These are phyloP conservation scores for Claviceps arundinis DNA, from an alignment of 2,329 filamentous ascomycete species.

Conservation along the genomic window DNA sequence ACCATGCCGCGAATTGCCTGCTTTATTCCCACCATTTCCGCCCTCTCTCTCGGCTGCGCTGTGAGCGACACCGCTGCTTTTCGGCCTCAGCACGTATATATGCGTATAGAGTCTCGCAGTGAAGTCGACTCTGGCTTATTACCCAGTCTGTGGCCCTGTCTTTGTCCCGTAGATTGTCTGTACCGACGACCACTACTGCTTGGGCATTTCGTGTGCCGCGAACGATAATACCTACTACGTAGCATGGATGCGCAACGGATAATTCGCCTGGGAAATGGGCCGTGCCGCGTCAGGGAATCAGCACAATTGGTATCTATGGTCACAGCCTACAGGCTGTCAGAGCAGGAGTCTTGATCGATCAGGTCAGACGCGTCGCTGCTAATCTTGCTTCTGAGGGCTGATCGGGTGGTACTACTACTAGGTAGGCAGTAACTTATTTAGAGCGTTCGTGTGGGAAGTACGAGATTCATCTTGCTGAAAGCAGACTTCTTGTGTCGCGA, in stretches of 20 bases:
- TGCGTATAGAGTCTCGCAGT: too few species aligned
- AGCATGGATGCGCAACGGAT: too few species aligned
- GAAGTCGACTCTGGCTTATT: too few species aligned
- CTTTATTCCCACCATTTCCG: background rate
- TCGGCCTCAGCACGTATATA: background rate
- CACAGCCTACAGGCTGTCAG: background rate
- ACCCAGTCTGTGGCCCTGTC: too few species aligned
- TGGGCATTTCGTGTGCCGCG: background rate
- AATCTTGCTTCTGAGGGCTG: background rate
- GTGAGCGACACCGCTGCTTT: conserved; percentile 1
- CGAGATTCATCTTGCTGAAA: background rate
- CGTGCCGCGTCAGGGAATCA: background rate
- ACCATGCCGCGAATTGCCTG: background rate
- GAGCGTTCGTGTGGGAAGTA: too few species aligned
- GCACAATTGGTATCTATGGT: background rate
- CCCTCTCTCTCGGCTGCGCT: background rate
- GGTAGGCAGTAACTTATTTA: too few species aligned
- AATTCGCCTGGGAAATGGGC: too few species aligned
- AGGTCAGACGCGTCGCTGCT: background rate
- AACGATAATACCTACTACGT: too few species aligned
- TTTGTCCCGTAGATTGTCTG: background rate
- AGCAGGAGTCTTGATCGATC: background rate
- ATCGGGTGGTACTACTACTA: background rate
- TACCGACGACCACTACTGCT: background rate
- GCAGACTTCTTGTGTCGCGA: background rate